Evolutionary conservation across 106 monocot genomes (phyloP).

Genomic region (Dendrobium huoshanense): DNA sequence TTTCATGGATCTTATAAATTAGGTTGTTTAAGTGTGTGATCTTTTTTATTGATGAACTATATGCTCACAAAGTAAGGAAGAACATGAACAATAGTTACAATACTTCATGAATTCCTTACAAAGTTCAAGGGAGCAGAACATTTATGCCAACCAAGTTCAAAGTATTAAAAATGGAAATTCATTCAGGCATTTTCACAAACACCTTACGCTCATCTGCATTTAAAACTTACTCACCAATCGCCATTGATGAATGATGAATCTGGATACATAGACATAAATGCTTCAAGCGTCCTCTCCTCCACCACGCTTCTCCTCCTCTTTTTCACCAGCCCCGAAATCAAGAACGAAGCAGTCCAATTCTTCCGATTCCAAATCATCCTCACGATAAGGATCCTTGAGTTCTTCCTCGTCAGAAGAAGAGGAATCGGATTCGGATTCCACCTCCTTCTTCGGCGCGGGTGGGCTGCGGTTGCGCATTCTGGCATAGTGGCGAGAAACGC

Average conservation of each 20-base stretch:
- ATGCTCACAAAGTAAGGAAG: too few species aligned
- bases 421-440: not conserved
- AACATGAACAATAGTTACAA: too few species aligned
- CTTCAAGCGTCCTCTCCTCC: not conserved
- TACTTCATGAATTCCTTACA: too few species aligned
- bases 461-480: slow-evolving; percentile 12
- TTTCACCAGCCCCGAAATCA: not conserved
- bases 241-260: not conserved
- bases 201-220: not conserved
- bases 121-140: too few species aligned
- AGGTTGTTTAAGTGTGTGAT: too few species aligned
- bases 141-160: too few species aligned
- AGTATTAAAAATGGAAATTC: not conserved
- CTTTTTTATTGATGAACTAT: too few species aligned
- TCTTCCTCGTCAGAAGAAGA: slow-evolving; percentile 5
- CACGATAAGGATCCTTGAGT: not conserved
- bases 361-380: not conserved
- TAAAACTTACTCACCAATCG: not conserved
- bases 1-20: too few species aligned
- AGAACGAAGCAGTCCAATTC: slow-evolving; percentile 4
- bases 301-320: not conserved
- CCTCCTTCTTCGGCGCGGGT: not conserved
- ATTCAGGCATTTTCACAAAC: slow-evolving; percentile 6
- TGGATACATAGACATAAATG: too few species aligned
- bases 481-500: slow-evolving; percentile 5